These are phyloP conservation scores for Kuraishia floccosa DNA, from an alignment of 805 yeast species.

Conservation along the genomic window DNA sequence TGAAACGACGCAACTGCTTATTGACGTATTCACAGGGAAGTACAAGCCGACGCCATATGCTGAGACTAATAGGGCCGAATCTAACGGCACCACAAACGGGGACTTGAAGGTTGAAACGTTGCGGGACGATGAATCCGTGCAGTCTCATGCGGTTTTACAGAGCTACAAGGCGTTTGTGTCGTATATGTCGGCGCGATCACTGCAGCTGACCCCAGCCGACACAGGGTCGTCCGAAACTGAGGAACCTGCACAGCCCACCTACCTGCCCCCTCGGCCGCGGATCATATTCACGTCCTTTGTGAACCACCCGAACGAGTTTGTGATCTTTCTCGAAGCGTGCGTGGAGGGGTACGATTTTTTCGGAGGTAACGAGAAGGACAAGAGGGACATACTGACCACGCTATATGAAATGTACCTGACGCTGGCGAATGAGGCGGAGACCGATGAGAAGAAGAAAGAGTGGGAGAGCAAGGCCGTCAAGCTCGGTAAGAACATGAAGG, in stretches of 20 bases:
- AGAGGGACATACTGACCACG: conserved; percentile 63
- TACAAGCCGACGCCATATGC: conserved; percentile 34
- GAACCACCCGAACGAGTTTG: conserved; percentile 81
- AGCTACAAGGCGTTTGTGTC: conserved; percentile 48
- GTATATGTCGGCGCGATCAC: conserved; percentile 29
- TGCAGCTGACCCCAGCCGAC: too few relatives aligned
- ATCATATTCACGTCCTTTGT: conserved; percentile 80
- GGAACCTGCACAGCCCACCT: conserved; percentile 40
- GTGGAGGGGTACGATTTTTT: conserved; percentile 65
- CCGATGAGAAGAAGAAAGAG: conserved; percentile 18
- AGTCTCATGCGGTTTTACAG: conserved; percentile 22
- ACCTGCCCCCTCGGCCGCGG: conserved; percentile 86
- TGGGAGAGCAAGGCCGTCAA: conserved; percentile 62
- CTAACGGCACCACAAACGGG: not conserved
- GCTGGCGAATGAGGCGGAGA: conserved; percentile 27
- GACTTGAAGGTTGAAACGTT: not conserved
- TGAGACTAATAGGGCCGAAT: conserved; percentile 6
- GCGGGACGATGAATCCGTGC: not conserved
- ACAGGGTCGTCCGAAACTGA: conserved; percentile 4
- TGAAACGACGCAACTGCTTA: conserved; percentile 71
- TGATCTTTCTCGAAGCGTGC: conserved; percentile 87
- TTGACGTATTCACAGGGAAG: conserved; percentile 82
- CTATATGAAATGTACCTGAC: conserved; percentile 73
- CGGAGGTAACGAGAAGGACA: conserved; percentile 62
- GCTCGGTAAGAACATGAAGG: conserved; percentile 34